Conservation (phyloP, 1,139 yeast species). For the Candida glucosophila region DNA sequence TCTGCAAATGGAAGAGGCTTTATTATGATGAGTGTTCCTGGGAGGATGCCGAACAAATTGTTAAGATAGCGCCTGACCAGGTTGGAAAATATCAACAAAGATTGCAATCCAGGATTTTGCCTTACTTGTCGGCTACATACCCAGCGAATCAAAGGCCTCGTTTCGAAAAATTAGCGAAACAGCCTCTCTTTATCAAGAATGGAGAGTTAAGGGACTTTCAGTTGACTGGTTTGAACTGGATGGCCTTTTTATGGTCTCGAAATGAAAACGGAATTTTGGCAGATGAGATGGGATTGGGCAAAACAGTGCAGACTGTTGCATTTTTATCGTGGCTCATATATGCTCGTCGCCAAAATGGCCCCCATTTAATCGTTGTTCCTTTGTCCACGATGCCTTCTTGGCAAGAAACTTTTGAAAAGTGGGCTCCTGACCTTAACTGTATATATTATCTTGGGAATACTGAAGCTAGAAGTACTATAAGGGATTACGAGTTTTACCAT, state of each 20-base stretch:
- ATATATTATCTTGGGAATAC: constrained; percentile 91
- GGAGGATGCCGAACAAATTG: constrained; percentile 90
- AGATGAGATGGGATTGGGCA: constrained; percentile 99
- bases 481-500: constrained; percentile 77
- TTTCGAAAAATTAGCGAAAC: constrained; percentile 78
- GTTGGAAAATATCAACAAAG: constrained; percentile 80
- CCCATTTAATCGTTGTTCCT: constrained; percentile 94
- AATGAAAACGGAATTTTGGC: constrained; percentile 97
- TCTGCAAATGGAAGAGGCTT: constrained; percentile 88
- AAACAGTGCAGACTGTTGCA: constrained; percentile 94
- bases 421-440: constrained; percentile 96
- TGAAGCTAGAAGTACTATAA: constrained; percentile 69
- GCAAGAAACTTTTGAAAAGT: constrained; percentile 96
- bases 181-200: constrained; percentile 83
- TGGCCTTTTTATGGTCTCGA: constrained; percentile 98
- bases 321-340: constrained; percentile 91
- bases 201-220: constrained; percentile 96
- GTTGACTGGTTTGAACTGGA: constrained; percentile 96
- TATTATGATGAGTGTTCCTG: constrained; percentile 95
- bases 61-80: constrained; percentile 72
- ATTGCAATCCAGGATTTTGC: constrained; percentile 74
- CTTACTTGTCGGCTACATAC: constrained; percentile 72
- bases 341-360: constrained; percentile 94
- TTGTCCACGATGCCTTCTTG: constrained; percentile 95
- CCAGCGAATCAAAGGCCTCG: constrained; percentile 68